phyloP scores from a whole-genome alignment of 2,329 filamentous ascomycete genomes.

The Periconia sp. region DNA sequence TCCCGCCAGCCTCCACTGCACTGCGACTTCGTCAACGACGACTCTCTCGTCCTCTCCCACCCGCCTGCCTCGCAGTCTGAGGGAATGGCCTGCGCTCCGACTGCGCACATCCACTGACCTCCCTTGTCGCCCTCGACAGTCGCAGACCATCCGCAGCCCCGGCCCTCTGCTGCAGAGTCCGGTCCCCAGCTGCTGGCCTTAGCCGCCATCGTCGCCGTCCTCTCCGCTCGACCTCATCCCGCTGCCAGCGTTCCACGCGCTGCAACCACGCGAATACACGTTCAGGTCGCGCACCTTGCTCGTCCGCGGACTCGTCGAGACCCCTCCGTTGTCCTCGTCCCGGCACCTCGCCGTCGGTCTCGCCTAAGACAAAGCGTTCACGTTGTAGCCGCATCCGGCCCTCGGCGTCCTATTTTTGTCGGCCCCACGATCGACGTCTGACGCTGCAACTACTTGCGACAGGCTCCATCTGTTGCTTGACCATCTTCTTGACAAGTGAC shows the following conservation, averaged over 20 bases:
- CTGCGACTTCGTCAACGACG: slow-evolving; percentile 2
- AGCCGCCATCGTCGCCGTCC: slow-evolving; percentile 9
- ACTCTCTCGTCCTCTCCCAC: slow-evolving; percentile 12
- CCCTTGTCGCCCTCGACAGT: slow-evolving; percentile 18
- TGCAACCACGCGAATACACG: too few relatives aligned
- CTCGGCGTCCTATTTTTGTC: slow-evolving; percentile 10
- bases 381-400: slow-evolving; percentile 14
- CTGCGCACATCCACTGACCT: slow-evolving; percentile 21
- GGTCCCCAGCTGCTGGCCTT: slow-evolving; percentile 31
- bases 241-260: too few relatives aligned
- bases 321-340: slow-evolving; percentile 1
- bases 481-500: slow-evolving; percentile 13
- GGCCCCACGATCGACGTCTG: slow-evolving; percentile 10
- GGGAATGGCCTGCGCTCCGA: slow-evolving; percentile 30
- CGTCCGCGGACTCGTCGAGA: background rate
- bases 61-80: slow-evolving; percentile 14
- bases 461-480: background rate
- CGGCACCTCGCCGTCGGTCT: slow-evolving; percentile 9
- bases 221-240: background rate
- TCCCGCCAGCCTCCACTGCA: slow-evolving; percentile 3
- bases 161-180: slow-evolving; percentile 16
- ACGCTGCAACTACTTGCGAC: slow-evolving; percentile 9
- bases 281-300: too few relatives aligned
- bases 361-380: slow-evolving; percentile 17
- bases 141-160: slow-evolving; percentile 16